Base-by-base conservation (phyloP, 1,284 basidiomycete genomes). In the Ganoderma resinaceum region DNA sequence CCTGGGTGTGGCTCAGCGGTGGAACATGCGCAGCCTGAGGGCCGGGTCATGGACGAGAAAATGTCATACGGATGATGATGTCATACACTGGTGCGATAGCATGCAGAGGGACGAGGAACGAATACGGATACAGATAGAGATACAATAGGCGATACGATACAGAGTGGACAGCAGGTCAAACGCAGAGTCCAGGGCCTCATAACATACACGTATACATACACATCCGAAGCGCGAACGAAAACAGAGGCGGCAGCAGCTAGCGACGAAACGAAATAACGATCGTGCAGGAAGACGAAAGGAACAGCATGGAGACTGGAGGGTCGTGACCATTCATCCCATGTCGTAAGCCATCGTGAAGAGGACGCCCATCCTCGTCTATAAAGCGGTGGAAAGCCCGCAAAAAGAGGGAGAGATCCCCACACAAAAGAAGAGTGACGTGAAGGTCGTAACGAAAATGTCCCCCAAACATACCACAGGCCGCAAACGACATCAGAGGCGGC, bases 281-380 rank as follows among this genome's bases (percentile, higher is more conserved):
- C 70, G 40, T 61, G 61, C 52, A 72, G 66, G 8, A 26, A 29
- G 5, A 49, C 63, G 38, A n/a, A 23, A 46, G 38, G 42, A 62
- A 11, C 23, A 46, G 37, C 62, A 57, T 63, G 33, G 55, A 58
- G 20, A 58, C 20, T 37, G 58, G 58, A 16, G 58, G n/a, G 37
- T 40, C 35, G 23, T 60, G 37, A 16, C n/a, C 23, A 29, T 60
- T 60, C 58, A 60, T 60, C 58, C 37, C 37, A 60, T 60, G 58
- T 60, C 58, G 58, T 60, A 63, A 37, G 38, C 67, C 70, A 65
- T 69, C 68, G 70, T 66, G 42, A 57, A 33, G 66, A 62, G 42
- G 67, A 61, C 63, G 58, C 18, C 31, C n/a, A 63, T 43, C 68
- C 67, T 62, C 67, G 61, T 72, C 70, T 72, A 72, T 55, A 11